Evolutionary conservation across 225 moss, liverwort and hornwort species (phyloP).

Genomic region (Marchantia paleacea): DNA sequence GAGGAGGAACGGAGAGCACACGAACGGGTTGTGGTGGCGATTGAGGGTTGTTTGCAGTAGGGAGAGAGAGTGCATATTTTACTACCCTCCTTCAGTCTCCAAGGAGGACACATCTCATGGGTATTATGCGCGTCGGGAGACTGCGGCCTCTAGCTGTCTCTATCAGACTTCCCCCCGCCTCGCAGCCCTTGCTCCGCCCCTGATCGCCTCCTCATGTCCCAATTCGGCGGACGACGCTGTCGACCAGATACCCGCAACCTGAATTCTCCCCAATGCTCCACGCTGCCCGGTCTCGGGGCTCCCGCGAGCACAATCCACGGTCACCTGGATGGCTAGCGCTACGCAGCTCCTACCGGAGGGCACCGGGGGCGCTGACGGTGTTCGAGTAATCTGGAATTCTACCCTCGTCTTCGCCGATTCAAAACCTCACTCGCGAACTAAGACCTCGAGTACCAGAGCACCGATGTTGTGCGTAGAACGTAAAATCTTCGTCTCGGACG

Average conservation of each 20-base stretch:
- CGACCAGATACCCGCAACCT: background rate
- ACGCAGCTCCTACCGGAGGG: background rate
- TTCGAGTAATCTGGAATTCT: background rate
- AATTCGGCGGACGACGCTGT: background rate
- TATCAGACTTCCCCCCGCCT: background rate
- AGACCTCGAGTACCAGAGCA: background rate
- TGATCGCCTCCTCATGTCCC: slow-evolving; percentile 4
- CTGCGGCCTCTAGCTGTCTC: background rate
- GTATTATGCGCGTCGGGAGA: slow-evolving; percentile 16
- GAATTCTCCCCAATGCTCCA: background rate
- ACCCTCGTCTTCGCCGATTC: background rate
- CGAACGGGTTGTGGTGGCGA: slow-evolving; percentile 27
- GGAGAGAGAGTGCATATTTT: slow-evolving; percentile 42
- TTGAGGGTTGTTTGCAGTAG: slow-evolving; percentile 17
- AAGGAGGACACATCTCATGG: slow-evolving; percentile 46
- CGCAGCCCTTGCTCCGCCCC: background rate
- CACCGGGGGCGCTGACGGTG: background rate
- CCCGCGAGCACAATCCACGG: background rate
- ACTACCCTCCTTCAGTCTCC: slow-evolving; percentile 42
- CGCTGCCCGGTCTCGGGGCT: background rate
- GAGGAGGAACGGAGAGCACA: slow-evolving; percentile 50
- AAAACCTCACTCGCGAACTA: background rate
- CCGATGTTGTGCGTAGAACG: background rate
- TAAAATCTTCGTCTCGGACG: background rate
- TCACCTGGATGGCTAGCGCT: background rate